Base-by-base conservation (phyloP, 2,329 filamentous ascomycete genomes). In the Paraphaeosphaeria sporulosa region DNA sequence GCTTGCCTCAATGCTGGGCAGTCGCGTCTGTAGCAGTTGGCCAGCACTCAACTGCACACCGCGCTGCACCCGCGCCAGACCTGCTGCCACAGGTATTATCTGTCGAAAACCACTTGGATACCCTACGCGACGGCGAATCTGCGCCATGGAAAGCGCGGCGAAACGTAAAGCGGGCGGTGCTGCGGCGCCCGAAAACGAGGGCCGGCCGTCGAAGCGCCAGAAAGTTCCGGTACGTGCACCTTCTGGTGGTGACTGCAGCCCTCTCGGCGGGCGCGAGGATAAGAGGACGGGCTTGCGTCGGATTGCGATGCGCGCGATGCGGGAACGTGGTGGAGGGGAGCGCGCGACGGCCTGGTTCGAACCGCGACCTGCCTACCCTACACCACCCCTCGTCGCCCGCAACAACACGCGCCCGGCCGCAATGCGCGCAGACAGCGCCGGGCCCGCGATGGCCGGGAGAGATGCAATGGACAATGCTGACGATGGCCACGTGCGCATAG, bases 181-280 rank as follows among this genome's bases (percentile, higher is more conserved):
- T 63, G 80, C 79, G 65, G 80, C 79, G 67, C 80, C 83, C 56
- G 84, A 86, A 56, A 73, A 76, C 67, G 84, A 84, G 64, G 80
- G 81, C 68, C 84, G 84, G 73, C 82, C 83, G 71, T 78, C 83
- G 63, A 89, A 88, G 81, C 84, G 85, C 73, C 81, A 84, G 76
- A 87, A 85, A 78, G 70, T 84, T 61, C 81, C 85, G 79, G 86
- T 88, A 82, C 80, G 86, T 86, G 71, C 70, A 73, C 60, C 32
- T 48, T 58, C 58, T 59, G 54, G 61, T 64, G 60, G 55, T 59
- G 64, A 59, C 51, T 57, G 60, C 55, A 64, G 64, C 64, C 68
- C 66, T 61, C 65, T 65, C 64, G 67, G 66, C 46, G 66, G 65
- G 64, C 68, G 62, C 60, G 59, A 51, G 64, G 67, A 62, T 63